phyloP scores from a whole-genome alignment of 768 basidiomycete genomes.

The Tricholoma sp. region DNA sequence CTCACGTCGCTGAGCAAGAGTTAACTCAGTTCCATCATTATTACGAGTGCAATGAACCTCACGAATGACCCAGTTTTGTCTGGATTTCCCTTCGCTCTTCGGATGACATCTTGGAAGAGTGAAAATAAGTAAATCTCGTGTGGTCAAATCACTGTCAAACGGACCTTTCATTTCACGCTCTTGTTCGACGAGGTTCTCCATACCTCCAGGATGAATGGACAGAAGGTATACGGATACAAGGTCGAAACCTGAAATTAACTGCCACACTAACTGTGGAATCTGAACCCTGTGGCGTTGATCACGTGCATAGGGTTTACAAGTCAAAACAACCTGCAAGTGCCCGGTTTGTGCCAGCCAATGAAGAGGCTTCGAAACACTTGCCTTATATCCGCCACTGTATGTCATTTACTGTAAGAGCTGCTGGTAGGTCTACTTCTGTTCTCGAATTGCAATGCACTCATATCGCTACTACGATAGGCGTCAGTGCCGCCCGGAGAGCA shows the following conservation, averaged over 20 bases:
- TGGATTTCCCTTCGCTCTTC: constrained; percentile 35
- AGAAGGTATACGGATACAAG: not conserved
- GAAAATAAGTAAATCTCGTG: not conserved
- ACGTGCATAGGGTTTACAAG: not conserved
- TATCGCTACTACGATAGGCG: constrained; percentile 19
- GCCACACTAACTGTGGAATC: not conserved
- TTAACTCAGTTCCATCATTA: constrained; percentile 2
- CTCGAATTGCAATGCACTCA: not conserved
- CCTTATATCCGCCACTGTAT: constrained; percentile 29
- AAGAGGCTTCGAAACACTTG: constrained; percentile 14
- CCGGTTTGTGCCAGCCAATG: constrained; percentile 24
- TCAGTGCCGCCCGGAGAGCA: constrained; percentile 37
- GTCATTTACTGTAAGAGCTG: constrained; percentile 40
- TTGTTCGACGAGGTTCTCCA: constrained; percentile 27
- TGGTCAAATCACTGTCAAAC: not conserved
- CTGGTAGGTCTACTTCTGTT: constrained; percentile 24
- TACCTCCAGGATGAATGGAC: constrained; percentile 5
- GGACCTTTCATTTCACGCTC: constrained; percentile 33
- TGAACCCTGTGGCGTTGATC: constrained; percentile 5
- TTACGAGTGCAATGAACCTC: constrained; percentile 10
- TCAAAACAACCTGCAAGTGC: not conserved
- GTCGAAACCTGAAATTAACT: not conserved
- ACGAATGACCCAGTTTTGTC: constrained; percentile 36
- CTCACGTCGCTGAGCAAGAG: constrained; percentile 39
- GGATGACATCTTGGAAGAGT: constrained; percentile 31